Base-by-base conservation (phyloP, 2,329 filamentous ascomycete species). In the Clarireedia paspali region DNA sequence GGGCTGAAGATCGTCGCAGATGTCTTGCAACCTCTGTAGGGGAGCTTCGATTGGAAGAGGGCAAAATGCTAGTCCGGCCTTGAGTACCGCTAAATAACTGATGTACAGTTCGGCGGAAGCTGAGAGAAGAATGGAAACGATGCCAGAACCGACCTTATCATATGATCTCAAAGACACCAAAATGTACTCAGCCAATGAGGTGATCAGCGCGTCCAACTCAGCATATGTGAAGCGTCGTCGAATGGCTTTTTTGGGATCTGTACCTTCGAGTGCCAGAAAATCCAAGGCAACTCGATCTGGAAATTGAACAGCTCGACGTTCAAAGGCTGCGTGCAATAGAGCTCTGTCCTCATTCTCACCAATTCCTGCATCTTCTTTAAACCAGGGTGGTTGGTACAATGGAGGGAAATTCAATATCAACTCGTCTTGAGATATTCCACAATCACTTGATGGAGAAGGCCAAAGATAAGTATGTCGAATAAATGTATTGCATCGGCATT, bases 51-150 rank as follows among this genome's bases (percentile, higher is more conserved):
- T 64, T 27, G 66, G 69, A 23, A 71, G 67, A 1, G 69, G 69
- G n/a, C 71, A 62, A 60, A 70, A 71, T 0, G 61, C 62, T 54
- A 68, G 68, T 15, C 68, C 69, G 1, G 68, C 65, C 40, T 67
- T 68, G 56, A 70, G 64, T 36, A 71, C 68, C 6, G 65, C 69
- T n/a, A 67, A 53, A 14, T 69, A 67, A 15, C 67, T 54, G 1
- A 67, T 60, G 50, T 67, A 70, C 4, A 67, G 66, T 58, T 57
- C 23, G 68, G 63, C 20, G 62, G 59, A 59, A 66, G 69, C 42
- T 60, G 67, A 47, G 30, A 53, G 50, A 14, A 45, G 30, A 5
- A 53, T 20, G 20, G 50, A 40, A n/a, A 53, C 40, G 20, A 53
- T n/a, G 7, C 23, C n/a, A 17, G 49, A 51, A 38, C 38, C 24